These are phyloP conservation scores for Flaveria sonorensis DNA, from an alignment of 129 eudicot species.

Conservation along the genomic window DNA sequence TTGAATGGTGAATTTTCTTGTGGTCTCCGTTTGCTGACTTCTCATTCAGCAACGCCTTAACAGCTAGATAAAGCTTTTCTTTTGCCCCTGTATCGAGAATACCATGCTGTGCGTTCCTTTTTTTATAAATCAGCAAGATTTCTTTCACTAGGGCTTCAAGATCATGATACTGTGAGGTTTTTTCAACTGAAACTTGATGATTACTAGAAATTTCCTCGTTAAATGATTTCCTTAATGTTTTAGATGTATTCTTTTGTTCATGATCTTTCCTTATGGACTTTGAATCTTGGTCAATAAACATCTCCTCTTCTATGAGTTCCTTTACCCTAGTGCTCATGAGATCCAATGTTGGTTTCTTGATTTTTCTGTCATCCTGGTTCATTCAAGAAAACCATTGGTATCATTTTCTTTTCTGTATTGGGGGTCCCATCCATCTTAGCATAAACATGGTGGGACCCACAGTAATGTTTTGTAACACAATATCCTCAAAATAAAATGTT, in stretches of 20 bases:
- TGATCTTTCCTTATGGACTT: constrained; percentile 39
- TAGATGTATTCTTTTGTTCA: constrained; percentile 30
- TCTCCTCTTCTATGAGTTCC: constrained; percentile 91
- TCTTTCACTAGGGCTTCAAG: constrained; percentile 67
- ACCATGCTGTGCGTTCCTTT: constrained; percentile 36
- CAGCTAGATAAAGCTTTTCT: constrained; percentile 62
- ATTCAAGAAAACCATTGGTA: constrained; percentile 15
- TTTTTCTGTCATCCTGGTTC: constrained; percentile 46
- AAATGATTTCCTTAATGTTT: constrained; percentile 40
- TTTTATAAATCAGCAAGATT: constrained; percentile 51
- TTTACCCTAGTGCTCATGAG: constrained; percentile 66
- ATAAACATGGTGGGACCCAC: constrained; percentile 1
- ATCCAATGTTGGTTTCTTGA: constrained; percentile 38
- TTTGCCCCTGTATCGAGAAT: constrained; percentile 34
- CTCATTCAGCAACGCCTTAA: constrained; percentile 56
- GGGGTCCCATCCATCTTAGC: constrained; percentile 7
- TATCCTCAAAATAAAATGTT: background rate
- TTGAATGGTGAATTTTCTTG: constrained; percentile 45
- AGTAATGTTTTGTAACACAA: background rate
- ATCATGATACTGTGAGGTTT: constrained; percentile 46
- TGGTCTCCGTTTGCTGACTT: constrained; percentile 42
- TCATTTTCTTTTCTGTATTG: background rate
- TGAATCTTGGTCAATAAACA: constrained; percentile 56
- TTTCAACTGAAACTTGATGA: constrained; percentile 40
- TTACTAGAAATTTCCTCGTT: constrained; percentile 39